A percentile compares a stretch with the other conserved stretches of the same genome.
Conservation (phyloP, 371 early-diverging fungal species). For the Circinella umbellata region DNA sequence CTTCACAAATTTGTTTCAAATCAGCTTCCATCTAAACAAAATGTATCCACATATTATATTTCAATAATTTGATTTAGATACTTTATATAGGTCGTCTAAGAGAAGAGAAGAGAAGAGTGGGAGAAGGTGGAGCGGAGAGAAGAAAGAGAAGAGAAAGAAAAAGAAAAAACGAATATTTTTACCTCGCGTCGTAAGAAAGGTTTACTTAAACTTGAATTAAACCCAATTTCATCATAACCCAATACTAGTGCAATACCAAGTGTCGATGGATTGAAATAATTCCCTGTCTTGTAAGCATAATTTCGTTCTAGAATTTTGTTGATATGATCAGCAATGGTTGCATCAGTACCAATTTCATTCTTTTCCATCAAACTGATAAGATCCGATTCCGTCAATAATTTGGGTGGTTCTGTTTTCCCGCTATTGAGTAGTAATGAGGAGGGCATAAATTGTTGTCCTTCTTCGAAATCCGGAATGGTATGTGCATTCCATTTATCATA, state of each 20-base stretch:
- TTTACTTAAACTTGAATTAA: slow-evolving; percentile 83
- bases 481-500: slow-evolving; percentile 93
- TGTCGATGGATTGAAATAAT: slow-evolving; percentile 82
- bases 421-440: slow-evolving; percentile 63
- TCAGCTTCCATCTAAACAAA: slow-evolving; percentile 28
- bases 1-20: slow-evolving; percentile 72
- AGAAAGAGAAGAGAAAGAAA: too few relatives aligned
- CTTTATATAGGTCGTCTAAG: too few relatives aligned
- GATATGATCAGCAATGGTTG: slow-evolving; percentile 99
- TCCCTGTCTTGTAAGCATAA: slow-evolving; percentile 80
- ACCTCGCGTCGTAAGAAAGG: slow-evolving; percentile 85
- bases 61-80: too few relatives aligned
- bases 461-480: slow-evolving; percentile 74
- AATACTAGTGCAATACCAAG: slow-evolving; percentile 93
- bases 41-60: not conserved
- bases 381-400: slow-evolving; percentile 90
- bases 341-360: slow-evolving; percentile 99
- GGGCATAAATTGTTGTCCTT: slow-evolving; percentile 79
- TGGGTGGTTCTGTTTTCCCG: slow-evolving; percentile 85
- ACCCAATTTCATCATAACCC: slow-evolving; percentile 90
- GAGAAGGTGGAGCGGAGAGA: too few relatives aligned
- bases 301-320: slow-evolving; percentile 93
- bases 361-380: slow-evolving; percentile 97
- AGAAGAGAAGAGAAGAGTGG: too few relatives aligned
- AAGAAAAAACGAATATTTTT: slow-evolving; percentile 3